Evolutionary conservation across 495 filamentous ascomycete species (phyloP).

Genomic region (Talaromyces stipitatus): DNA sequence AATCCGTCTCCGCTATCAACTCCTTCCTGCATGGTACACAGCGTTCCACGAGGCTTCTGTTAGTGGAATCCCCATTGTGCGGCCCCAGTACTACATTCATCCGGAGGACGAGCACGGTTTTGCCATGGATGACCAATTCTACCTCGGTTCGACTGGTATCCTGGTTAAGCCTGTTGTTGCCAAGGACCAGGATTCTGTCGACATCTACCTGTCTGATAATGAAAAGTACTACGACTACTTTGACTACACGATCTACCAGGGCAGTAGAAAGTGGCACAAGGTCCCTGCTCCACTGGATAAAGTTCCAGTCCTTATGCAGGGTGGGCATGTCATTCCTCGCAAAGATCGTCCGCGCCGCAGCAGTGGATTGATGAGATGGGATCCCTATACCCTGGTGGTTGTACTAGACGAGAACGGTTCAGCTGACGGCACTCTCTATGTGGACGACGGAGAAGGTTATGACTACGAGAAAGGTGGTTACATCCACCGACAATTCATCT

Average conservation of each 20-base stretch:
- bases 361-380: constrained; percentile 81
- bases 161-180: constrained; percentile 80
- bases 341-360: constrained; percentile 81
- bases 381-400: constrained; percentile 88
- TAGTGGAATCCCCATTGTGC: constrained; percentile 78
- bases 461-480: constrained; percentile 79
- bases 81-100: constrained; percentile 86
- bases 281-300: constrained; percentile 73
- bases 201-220: constrained; percentile 80
- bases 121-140: constrained; percentile 86
- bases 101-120: constrained; percentile 83
- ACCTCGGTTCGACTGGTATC: constrained; percentile 77
- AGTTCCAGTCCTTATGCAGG: constrained; percentile 83
- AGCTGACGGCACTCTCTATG: constrained; percentile 76
- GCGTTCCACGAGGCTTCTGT: constrained; percentile 84
- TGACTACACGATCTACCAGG: constrained; percentile 65
- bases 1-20: constrained; percentile 77
- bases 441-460: constrained; percentile 91
- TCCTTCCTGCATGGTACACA: constrained; percentile 94
- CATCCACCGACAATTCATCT: constrained; percentile 73
- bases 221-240: constrained; percentile 94
- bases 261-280: constrained; percentile 56
- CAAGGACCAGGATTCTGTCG: constrained; percentile 61
- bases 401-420: constrained; percentile 60
- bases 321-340: constrained; percentile 84